A percentile compares a stretch with the other conserved stretches of the same genome.
These are phyloP conservation scores for Lenzites betulinus DNA, from an alignment of 768 basidiomycete genomes.

Conservation along the genomic window DNA sequence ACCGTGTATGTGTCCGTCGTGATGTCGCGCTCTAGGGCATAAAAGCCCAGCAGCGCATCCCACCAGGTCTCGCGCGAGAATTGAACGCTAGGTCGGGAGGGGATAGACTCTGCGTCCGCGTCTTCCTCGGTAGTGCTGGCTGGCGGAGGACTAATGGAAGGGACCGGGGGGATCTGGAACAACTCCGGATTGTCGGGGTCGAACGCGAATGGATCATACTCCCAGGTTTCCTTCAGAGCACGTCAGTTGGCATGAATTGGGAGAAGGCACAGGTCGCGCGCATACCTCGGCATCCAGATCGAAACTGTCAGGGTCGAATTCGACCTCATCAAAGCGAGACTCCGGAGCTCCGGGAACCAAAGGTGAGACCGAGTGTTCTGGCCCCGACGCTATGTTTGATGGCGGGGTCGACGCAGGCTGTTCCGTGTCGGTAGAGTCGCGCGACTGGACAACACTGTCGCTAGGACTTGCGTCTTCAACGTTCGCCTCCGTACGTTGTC, in stretches of 20 bases:
- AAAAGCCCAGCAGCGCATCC: slow-evolving; percentile 64
- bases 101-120: slow-evolving; percentile 10
- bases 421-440: neutral
- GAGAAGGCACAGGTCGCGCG: neutral
- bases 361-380: neutral
- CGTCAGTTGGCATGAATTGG: neutral
- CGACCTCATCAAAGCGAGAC: neutral
- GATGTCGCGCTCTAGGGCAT: slow-evolving; percentile 31
- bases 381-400: neutral
- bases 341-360: too few species aligned
- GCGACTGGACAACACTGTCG: slow-evolving; percentile 25
- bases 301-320: neutral
- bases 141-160: neutral
- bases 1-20: slow-evolving; percentile 17
- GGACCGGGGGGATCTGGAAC: neutral
- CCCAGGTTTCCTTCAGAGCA: neutral
- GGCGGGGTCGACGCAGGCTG: neutral
- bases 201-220: slow-evolving; percentile 10
- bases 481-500: neutral
- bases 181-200: neutral
- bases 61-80: slow-evolving; percentile 78
- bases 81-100: slow-evolving; percentile 56
- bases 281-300: neutral
- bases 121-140: neutral
- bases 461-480: neutral